These are phyloP conservation scores for Colletotrichum chlorophyti DNA, from an alignment of 2,329 filamentous ascomycete species.

Conservation along the genomic window DNA sequence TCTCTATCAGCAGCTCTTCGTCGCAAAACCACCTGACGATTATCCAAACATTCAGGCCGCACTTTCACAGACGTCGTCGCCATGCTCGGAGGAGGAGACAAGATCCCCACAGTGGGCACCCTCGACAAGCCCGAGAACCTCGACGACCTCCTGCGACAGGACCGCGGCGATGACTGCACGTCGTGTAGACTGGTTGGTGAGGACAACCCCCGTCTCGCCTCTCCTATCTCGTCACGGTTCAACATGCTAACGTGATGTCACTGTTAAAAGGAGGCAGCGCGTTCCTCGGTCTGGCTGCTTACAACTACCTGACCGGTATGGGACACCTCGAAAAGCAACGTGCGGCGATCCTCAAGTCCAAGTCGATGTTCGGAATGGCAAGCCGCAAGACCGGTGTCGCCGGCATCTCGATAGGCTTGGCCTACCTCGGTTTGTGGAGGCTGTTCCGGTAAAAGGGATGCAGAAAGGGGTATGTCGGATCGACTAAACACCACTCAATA, in stretches of 20 bases:
- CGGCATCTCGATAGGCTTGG: conserved; percentile 70
- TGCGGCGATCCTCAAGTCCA: conserved; percentile 70
- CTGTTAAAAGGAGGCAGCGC: conserved; percentile 68
- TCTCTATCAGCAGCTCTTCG: not conserved
- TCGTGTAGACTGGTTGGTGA: conserved; percentile 76
- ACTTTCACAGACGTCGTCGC: not conserved
- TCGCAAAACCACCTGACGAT: conserved; percentile 4
- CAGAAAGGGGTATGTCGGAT: not conserved
- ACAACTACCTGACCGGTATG: conserved; percentile 80
- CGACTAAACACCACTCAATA: conserved; percentile 7
- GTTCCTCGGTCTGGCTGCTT: conserved; percentile 77
- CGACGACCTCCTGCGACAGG: conserved; percentile 62
- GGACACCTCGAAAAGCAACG: conserved; percentile 72
- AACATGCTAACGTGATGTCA: conserved; percentile 6
- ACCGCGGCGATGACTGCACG: conserved; percentile 70
- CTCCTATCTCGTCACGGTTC: not conserved
- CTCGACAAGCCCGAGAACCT: conserved; percentile 68
- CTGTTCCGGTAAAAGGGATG: conserved; percentile 59
- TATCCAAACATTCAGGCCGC: not conserved
- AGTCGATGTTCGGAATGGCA: conserved; percentile 75
- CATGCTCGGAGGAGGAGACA: conserved; percentile 51
- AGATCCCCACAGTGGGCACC: conserved; percentile 56
- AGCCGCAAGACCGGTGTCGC: conserved; percentile 73
- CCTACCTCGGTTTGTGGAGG: conserved; percentile 75
- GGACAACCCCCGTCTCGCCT: conserved; percentile 36